Base-by-base conservation (phyloP, 331 rosid species). In the Quercus tomentella region DNA sequence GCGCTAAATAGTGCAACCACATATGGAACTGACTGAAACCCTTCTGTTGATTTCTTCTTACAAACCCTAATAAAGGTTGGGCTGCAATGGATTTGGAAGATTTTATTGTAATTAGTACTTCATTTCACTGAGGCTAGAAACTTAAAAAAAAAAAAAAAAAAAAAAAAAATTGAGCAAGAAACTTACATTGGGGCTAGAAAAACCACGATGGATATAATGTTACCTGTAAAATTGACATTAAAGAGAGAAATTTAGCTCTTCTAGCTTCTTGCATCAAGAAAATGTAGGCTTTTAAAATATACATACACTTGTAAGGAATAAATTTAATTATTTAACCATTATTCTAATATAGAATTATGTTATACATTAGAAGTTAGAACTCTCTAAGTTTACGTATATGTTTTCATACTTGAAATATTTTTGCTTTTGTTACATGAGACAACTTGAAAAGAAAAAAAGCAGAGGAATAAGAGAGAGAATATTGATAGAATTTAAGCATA, bases 121-220 rank as follows among this genome's bases (percentile, higher is more conserved):
- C 4, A 31, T n/a, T 10, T 1, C 15, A 3, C 7, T 14, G 4
- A n/a, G 16, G 30, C 23, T 49, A 66, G 18, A 10, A 16, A 16
- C 8, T 30, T 10, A 0, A 5, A 33, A 33, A 35, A 35, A 35
- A 31, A 28, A 28, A n/a, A 5, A 30, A 30, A 16, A 4, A 22
- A 2, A 31, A 15, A 6, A 21, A 51, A 17, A 2, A 14, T 4
- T 31, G 23, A 70, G 52, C 16, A 22, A 7, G 4, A 6, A 62
- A 82, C 97, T 88, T 89, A 94, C 98, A 86, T 30, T 51, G 98
- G 98, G 31, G 97, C 86, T 18, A 94, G 97, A 80, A 92, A 91
- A 80, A 94, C 98, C 57, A 88, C 77, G 66, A 91, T 91, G 76
- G 98, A 94, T 84, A 84, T 77, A 78, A 92, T 73, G 91, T 94